Conservation (phyloP, 176 grass and related monocot species). For the Zizania latifolia region DNA sequence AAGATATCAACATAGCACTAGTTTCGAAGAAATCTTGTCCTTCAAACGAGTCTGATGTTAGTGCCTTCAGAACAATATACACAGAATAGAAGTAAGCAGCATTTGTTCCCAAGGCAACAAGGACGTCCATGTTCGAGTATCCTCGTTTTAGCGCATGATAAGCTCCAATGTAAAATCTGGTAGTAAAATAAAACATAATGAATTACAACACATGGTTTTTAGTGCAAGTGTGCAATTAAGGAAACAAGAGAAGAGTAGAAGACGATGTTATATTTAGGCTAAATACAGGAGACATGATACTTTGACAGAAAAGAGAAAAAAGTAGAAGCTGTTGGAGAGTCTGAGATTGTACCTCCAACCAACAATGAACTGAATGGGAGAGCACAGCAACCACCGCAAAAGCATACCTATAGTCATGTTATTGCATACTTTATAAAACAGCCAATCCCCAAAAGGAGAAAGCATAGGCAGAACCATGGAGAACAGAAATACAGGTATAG, state of each 20-base stretch:
- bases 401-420: conserved; percentile 86
- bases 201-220: conserved; percentile 2
- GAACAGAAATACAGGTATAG: conserved; percentile 77
- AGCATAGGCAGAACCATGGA: conserved; percentile 89
- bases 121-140: conserved; percentile 96
- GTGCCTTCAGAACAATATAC: conserved; percentile 72
- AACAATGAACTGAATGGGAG: conserved; percentile 98
- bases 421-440: conserved; percentile 57
- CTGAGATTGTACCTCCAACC: conserved; percentile 79
- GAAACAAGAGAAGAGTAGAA: conserved; percentile 1
- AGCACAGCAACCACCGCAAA: conserved; percentile 77
- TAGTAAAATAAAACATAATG: conserved; percentile 19
- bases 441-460: conserved; percentile 65
- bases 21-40: conserved; percentile 98
- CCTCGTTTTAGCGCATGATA: conserved; percentile 90
- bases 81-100: conserved; percentile 96
- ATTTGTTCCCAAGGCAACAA: conserved; percentile 97
- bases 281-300: background rate
- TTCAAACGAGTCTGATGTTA: conserved; percentile 67
- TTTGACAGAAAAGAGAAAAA: conserved; percentile 9
- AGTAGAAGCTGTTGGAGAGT: background rate
- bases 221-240: background rate
- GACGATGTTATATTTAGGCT: background rate
- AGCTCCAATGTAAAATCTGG: conserved; percentile 91
- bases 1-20: conserved; percentile 97